A percentile compares a stretch with the other conserved stretches of the same genome.
Conservation (phyloP, 257 asterid species). For the Capsicum rhomboideum region DNA sequence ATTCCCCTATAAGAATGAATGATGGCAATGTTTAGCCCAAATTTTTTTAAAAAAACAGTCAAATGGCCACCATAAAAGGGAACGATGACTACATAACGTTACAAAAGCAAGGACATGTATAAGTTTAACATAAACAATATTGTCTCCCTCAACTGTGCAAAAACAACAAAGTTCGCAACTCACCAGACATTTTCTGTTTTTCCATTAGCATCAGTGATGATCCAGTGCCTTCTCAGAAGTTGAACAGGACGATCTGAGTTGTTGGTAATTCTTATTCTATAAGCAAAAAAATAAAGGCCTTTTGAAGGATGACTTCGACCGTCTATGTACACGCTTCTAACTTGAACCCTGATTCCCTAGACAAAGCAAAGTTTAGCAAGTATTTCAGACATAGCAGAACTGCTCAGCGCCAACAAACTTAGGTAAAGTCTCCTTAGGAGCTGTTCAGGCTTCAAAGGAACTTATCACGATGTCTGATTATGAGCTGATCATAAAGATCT, state of each 20-base stretch:
- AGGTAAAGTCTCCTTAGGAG: neutral
- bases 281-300: slow-evolving; percentile 75
- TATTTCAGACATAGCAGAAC: neutral
- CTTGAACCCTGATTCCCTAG: slow-evolving; percentile 84
- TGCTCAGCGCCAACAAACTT: neutral
- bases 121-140: neutral
- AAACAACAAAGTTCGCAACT: slow-evolving; percentile 10
- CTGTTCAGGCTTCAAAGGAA: neutral
- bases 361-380: neutral
- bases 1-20: slow-evolving; percentile 40
- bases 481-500: neutral
- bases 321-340: slow-evolving; percentile 74
- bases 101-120: neutral
- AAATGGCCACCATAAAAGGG: neutral
- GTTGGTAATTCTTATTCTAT: slow-evolving; percentile 77
- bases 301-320: slow-evolving; percentile 76
- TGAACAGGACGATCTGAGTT: slow-evolving; percentile 77
- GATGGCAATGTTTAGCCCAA: neutral
- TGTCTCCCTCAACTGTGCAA: neutral
- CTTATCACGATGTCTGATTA: neutral
- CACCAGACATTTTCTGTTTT: slow-evolving; percentile 71
- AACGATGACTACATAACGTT: neutral
- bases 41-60: neutral
- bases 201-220: slow-evolving; percentile 75
- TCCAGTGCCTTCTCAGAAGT: slow-evolving; percentile 91